Evolutionary conservation across 768 basidiomycete genomes (phyloP), one percentile per base, ranked within the genome.

Genomic region (Pleurotus tuoliensis): DNA sequence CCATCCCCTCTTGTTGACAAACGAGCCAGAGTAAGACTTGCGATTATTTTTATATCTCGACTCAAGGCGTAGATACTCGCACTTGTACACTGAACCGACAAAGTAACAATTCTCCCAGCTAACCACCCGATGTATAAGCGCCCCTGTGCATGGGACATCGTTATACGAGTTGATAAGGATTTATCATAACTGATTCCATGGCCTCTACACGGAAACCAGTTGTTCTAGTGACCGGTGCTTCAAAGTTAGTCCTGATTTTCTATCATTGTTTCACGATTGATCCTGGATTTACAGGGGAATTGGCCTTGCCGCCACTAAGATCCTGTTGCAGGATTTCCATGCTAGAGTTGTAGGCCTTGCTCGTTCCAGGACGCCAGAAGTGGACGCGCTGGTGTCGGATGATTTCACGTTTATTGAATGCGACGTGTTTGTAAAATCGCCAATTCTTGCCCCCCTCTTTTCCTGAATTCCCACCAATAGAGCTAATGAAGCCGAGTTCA

Each of bases 141-240:
- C 30, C 30, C 30, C 11, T 34, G 30, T 9, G 9, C 30, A 30
- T 11, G 30, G 30, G 30, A 11, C 30, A 34, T 34, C 5, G 24
- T 25, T 9, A 9, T 34, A 34, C 8, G 11, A 11, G 30, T 34
- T 34, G 30, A 34, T 34, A 34, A 34, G 30, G 30, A 34, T 34
- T 34, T 11, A 34, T 34, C 30, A n/a, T 50, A 18, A n/a, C 34
- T 37, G 15, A 30, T 34, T 25, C 51, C 16, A 53, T 53, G 51
- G n/a, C 48, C 48, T 50, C 51, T 41, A 6, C 34, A 22, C 59
- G 64, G 45, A 79, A 73, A 58, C 84, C 86, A 4, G 82, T 89
- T 53, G 76, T 94, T 30, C 67, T 94, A 55, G 78, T 96, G 61
- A 91, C 94, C 56, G 94, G 95, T 54, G 94, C 90, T 16, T 94